Base-by-base conservation (phyloP, 352 stramenopile species). In the Paralagenidium karlingii region DNA sequence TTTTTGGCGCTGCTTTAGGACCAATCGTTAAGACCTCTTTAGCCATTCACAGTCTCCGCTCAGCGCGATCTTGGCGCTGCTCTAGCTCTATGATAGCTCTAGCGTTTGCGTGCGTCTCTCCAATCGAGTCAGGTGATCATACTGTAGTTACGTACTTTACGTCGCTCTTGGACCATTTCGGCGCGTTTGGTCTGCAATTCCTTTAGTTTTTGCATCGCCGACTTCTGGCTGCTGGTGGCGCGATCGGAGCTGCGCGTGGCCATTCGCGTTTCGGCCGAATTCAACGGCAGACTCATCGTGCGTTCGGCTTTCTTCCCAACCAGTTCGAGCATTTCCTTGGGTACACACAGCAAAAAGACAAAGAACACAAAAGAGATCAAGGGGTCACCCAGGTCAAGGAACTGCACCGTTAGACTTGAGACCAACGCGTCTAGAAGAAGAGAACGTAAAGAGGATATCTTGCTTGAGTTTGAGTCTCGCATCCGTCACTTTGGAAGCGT, bases 141-240 rank as follows among this genome's bases (percentile, higher is more conserved):
- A 28, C 56, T 89, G 51, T 89, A 89, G 45, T 89, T 89, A 34
- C 75, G 64, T 22, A 89, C 71, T 32, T 80, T 81, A 29, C 81
- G 82, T 33, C 71, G 75, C 45, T 88, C 70, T 1, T 53, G 59
- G 11, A 65, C 68, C 71, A 89, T 85, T 50, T 84, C 71, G 24
- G 71, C 58, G 21, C 68, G 67, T 31, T 83, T 82, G 24, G 54
- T 58, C 34, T 88, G 75, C 36, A 89, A 34, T 24, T 85, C 54
- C 45, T 82, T 77, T 13, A 85, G 57, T 30, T 82, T 84, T 36
- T 68, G 68, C 38, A 81, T 70, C 15, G 53, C 66, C 11, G 38
- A 65, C 21, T 64, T 66, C 36, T 88, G 75, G 32, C 68, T 79
- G 5, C 41, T 43, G 9, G 75, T 86, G 47, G 71, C 75, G 13